Conservation (phyloP, 306 rosid genomes). For the Cicer bijugum region DNA sequence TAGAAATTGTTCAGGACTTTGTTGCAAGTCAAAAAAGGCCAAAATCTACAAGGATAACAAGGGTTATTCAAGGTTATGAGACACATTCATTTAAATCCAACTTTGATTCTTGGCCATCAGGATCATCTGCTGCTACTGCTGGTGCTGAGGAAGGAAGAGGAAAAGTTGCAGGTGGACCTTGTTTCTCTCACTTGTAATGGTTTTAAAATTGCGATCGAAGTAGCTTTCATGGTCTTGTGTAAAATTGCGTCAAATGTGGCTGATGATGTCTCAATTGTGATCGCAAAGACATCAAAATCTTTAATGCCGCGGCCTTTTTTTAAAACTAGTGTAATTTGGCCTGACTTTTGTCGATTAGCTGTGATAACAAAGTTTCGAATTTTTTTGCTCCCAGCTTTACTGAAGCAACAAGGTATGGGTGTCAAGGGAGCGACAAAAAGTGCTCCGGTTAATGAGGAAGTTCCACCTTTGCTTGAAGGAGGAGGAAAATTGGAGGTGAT, state of each 20-base stretch:
- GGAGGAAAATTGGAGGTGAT: constrained; percentile 97
- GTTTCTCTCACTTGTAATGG: constrained; percentile 31
- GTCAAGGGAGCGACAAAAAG: constrained; percentile 83
- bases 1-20: constrained; percentile 68
- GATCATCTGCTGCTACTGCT: constrained; percentile 75
- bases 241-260: neutral
- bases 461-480: constrained; percentile 97
- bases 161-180: constrained; percentile 86
- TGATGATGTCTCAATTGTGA: neutral
- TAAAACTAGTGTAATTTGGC: constrained; percentile 10
- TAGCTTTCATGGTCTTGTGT: neutral
- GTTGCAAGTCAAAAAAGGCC: constrained; percentile 81
- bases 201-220: neutral
- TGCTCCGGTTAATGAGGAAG: constrained; percentile 77
- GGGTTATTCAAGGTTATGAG: constrained; percentile 96
- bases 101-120: constrained; percentile 96
- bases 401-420: constrained; percentile 99
- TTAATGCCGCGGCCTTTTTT: neutral
- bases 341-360: constrained; percentile 34
- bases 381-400: constrained; percentile 67
- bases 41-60: constrained; percentile 78
- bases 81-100: constrained; percentile 90
- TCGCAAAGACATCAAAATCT: neutral
- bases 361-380: constrained; percentile 36
- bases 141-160: constrained; percentile 98